A percentile compares a stretch with the other conserved stretches of the same genome.
These are phyloP conservation scores for Trametes polyzona DNA, from an alignment of 1,284 basidiomycete genomes.

Conservation along the genomic window DNA sequence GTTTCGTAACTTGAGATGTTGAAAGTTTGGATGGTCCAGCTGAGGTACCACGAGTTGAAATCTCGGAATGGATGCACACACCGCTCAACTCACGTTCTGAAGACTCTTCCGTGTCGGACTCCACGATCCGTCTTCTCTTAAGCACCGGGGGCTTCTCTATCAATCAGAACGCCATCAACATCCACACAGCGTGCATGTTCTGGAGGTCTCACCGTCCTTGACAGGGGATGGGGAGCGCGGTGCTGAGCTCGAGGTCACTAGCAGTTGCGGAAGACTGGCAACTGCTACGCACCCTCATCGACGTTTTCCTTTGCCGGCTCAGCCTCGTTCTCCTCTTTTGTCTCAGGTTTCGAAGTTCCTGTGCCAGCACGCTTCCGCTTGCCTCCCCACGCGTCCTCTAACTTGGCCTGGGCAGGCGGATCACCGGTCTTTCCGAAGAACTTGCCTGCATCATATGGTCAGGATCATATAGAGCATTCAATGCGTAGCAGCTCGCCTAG, in stretches of 20 bases:
- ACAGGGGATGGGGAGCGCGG: conserved; percentile 45
- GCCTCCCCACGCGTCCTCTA: conserved; percentile 72
- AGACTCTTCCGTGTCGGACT: conserved; percentile 58
- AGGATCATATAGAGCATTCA: neutral
- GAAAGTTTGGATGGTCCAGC: conserved; percentile 20
- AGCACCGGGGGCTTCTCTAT: conserved; percentile 18
- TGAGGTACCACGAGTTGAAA: neutral
- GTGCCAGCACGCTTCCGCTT: conserved; percentile 48
- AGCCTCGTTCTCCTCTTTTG: conserved; percentile 28
- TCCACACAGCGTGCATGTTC: neutral
- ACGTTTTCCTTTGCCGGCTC: conserved; percentile 8
- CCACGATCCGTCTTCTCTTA: conserved; percentile 41
- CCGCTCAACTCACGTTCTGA: conserved; percentile 16
- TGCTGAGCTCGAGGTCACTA: conserved; percentile 24
- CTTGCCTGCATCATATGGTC: conserved; percentile 47
- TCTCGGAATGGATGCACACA: neutral
- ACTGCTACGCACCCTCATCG: conserved; percentile 6
- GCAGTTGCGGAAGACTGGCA: neutral
- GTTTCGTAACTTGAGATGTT: conserved; percentile 9
- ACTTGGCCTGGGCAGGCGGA: conserved; percentile 65
- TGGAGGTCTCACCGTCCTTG: conserved; percentile 21
- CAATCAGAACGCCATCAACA: neutral
- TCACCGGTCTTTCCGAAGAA: conserved; percentile 74
- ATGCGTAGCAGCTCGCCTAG: conserved; percentile 52
- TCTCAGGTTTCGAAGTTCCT: conserved; percentile 33